These are phyloP conservation scores for Bathelium albidoporum DNA, from an alignment of 495 filamentous ascomycete species.

Conservation along the genomic window DNA sequence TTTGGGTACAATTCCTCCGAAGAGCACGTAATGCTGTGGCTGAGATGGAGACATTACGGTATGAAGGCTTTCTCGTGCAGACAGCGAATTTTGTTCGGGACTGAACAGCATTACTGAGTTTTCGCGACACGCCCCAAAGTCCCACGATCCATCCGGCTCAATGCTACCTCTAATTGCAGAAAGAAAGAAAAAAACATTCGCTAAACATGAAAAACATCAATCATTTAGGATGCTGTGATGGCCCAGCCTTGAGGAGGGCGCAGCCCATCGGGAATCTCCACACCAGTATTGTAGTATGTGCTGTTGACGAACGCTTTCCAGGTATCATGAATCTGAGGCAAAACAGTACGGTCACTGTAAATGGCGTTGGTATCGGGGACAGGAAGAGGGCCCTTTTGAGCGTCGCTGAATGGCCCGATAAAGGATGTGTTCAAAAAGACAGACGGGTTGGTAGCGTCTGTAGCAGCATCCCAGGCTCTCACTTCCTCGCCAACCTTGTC, in stretches of 20 bases:
- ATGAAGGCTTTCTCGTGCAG: too few species aligned
- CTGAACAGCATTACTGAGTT: too few species aligned
- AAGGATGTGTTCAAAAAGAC: constrained; percentile 26
- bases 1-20: background rate
- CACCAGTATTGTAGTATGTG: constrained; percentile 21
- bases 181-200: too few species aligned
- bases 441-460: constrained; percentile 14
- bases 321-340: constrained; percentile 15
- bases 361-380: constrained; percentile 22
- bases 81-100: too few species aligned
- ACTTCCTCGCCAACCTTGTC: constrained; percentile 23
- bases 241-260: constrained; percentile 21
- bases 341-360: constrained; percentile 18
- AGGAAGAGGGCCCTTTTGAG: constrained; percentile 21
- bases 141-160: too few species aligned
- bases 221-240: background rate
- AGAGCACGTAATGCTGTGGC: too few species aligned
- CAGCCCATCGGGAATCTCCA: constrained; percentile 27
- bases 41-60: too few species aligned
- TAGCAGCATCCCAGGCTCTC: constrained; percentile 17
- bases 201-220: background rate
- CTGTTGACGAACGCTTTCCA: constrained; percentile 16
- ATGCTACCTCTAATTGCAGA: background rate
- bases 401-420: constrained; percentile 23
- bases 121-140: too few species aligned